Conservation (phyloP, 2,329 filamentous ascomycete genomes). For the Sarocladium kiliense region DNA sequence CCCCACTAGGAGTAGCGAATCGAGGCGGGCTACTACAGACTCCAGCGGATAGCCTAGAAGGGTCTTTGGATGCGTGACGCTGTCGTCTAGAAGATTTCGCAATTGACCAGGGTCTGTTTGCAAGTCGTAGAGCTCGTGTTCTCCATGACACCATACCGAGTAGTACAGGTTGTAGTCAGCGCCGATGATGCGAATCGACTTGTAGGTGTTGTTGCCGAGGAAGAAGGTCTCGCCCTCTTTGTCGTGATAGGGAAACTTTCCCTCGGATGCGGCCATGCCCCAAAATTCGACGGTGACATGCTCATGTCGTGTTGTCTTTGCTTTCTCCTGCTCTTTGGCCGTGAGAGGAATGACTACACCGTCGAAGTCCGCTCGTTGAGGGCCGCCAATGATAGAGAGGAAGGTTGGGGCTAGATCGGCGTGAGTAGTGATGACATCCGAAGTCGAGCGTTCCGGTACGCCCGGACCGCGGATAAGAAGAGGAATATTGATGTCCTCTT, state of each 20-base stretch:
- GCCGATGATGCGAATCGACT: conserved; percentile 44
- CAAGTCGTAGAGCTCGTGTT: conserved; percentile 58
- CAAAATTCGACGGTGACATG: conserved; percentile 49
- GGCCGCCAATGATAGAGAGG: conserved; percentile 26
- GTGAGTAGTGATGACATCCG: conserved; percentile 41
- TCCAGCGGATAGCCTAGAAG: conserved; percentile 15
- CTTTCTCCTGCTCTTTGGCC: conserved; percentile 18
- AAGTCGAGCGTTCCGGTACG: conserved; percentile 28
- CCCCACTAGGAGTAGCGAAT: conserved; percentile 52
- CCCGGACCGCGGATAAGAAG: conserved; percentile 43
- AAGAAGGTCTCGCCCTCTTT: conserved; percentile 12
- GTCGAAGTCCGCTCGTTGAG: conserved; percentile 42
- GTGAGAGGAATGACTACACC: conserved; percentile 39
- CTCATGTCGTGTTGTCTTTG: conserved; percentile 28
- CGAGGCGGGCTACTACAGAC: conserved; percentile 45
- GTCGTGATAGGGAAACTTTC: conserved; percentile 8
- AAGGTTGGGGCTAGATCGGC: conserved; percentile 52
- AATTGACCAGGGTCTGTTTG: conserved; percentile 5
- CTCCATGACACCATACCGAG: conserved; percentile 60
- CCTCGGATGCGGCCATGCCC: conserved; percentile 30
- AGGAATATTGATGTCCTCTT: conserved; percentile 46
- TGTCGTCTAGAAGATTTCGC: not conserved
- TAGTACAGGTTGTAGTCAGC: conserved; percentile 54
- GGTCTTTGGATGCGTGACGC: not conserved
- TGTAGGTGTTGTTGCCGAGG: conserved; percentile 21